Percentiles rank a stretch among this genome's conserved stretches.
Evolutionary conservation across 331 rosid genomes (phyloP).

Genomic region (Telfairia occidentalis): DNA sequence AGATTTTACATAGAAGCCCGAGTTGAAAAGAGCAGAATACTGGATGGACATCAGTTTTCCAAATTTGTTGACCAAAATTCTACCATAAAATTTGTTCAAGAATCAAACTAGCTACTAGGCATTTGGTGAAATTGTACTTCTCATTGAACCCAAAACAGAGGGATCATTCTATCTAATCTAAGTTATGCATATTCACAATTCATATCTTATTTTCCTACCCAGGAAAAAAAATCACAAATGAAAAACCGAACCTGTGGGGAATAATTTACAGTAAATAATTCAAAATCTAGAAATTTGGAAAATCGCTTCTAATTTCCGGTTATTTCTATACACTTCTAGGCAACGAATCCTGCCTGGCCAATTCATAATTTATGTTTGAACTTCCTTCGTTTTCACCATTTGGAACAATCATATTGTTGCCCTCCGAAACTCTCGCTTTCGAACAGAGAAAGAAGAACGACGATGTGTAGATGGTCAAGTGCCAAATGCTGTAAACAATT

Average conservation of each 20-base stretch:
- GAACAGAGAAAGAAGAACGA: conserved; percentile 95
- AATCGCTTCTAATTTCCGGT: not conserved
- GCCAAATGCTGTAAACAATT: conserved; percentile 78
- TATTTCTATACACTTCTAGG: conserved; percentile 24
- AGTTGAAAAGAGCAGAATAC: not conserved
- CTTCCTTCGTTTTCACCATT: conserved; percentile 31
- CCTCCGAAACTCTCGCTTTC: conserved; percentile 28
- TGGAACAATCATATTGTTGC: conserved; percentile 23
- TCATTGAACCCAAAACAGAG: not conserved
- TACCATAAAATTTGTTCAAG: not conserved
- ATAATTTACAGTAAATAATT: not conserved
- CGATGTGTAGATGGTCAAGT: conserved; percentile 62
- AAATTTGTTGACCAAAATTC: not conserved
- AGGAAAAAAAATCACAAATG: not conserved
- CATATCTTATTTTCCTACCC: not conserved
- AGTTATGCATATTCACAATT: not conserved
- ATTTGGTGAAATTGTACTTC: not conserved
- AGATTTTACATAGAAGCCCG: not conserved
- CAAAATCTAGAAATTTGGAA: not conserved
- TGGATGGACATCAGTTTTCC: not conserved
- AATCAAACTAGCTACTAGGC: not conserved
- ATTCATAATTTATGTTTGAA: conserved; percentile 33
- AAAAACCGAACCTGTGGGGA: not conserved
- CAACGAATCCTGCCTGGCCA: conserved; percentile 63
- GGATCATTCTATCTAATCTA: not conserved